These are phyloP conservation scores for Podaxis rugospora DNA, from an alignment of 768 basidiomycete genomes.

Conservation along the genomic window DNA sequence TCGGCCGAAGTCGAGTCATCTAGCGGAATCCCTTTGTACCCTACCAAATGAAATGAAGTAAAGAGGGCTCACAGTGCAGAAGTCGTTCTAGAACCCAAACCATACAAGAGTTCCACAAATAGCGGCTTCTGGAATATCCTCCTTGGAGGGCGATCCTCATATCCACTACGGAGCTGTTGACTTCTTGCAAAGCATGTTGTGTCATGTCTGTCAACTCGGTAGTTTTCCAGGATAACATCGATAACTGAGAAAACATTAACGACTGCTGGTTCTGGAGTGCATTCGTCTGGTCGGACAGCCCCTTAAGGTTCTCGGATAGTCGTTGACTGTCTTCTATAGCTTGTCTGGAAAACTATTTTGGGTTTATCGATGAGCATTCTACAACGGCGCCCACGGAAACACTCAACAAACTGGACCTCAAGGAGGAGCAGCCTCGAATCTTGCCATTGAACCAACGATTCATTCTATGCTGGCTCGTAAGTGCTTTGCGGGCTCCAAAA, in stretches of 20 bases:
- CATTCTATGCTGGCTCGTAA: not conserved
- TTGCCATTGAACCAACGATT: not conserved
- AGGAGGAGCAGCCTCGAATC: not conserved
- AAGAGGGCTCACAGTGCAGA: constrained; percentile 2
- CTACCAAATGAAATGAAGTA: not conserved
- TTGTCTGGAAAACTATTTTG: not conserved
- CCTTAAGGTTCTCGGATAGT: not conserved
- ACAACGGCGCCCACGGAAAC: not conserved
- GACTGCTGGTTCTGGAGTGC: constrained; percentile 6
- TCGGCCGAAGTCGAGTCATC: constrained; percentile 5
- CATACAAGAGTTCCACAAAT: constrained; percentile 4
- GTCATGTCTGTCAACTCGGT: not conserved
- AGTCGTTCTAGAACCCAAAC: constrained; percentile 5
- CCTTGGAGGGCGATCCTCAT: not conserved
- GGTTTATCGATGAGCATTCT: not conserved
- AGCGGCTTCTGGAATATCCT: not conserved
- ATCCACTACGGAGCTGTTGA: constrained; percentile 3
- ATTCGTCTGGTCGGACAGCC: not conserved
- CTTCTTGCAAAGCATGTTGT: not conserved
- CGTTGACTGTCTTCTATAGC: not conserved
- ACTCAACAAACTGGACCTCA: constrained; percentile 7
- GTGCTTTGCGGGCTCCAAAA: no score
- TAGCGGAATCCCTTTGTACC: not conserved
- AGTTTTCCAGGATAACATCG: constrained; percentile 1
- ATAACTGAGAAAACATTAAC: constrained; percentile 4